Evolutionary conservation across 352 stramenopile genomes (phyloP).

Genomic region (Phytophthora fragariaefolia): DNA sequence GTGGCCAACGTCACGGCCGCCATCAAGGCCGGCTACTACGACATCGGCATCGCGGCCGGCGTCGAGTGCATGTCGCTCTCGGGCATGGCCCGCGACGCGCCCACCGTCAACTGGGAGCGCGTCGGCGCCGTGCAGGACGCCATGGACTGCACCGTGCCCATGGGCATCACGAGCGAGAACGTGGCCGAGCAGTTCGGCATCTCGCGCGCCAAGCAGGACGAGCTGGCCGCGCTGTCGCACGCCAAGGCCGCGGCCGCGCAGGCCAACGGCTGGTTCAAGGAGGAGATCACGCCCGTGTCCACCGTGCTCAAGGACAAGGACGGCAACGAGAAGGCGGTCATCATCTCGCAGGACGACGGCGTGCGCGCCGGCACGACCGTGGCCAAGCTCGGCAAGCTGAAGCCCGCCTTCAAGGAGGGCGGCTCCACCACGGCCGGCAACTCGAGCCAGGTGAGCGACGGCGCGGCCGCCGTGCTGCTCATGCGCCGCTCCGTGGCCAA

Average conservation of each 20-base stretch:
- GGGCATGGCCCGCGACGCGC: constrained; percentile 53
- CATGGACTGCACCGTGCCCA: constrained; percentile 86
- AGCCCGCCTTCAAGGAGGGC: constrained; percentile 81
- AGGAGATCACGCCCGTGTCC: constrained; percentile 90
- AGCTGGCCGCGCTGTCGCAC: constrained; percentile 79
- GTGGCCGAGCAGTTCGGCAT: constrained; percentile 83
- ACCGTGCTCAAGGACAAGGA: constrained; percentile 80
- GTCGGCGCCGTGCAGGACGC: constrained; percentile 63
- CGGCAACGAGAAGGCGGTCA: constrained; percentile 75
- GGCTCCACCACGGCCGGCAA: constrained; percentile 85
- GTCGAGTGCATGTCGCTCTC: constrained; percentile 90
- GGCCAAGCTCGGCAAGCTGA: constrained; percentile 75
- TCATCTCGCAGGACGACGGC: constrained; percentile 82
- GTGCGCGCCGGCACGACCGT: constrained; percentile 69
- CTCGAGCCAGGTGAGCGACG: constrained; percentile 90
- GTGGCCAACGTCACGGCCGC: constrained; percentile 73
- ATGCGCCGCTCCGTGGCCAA: constrained; percentile 87
- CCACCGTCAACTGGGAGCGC: constrained; percentile 69
- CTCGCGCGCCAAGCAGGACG: constrained; percentile 79
- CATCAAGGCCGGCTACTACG: constrained; percentile 88
- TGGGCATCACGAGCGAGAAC: constrained; percentile 90
- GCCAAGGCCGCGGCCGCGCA: constrained; percentile 75
- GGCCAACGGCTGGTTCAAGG: constrained; percentile 83
- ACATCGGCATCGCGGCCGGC: constrained; percentile 86
- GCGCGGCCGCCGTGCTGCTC: constrained; percentile 87